Conservation (phyloP, 306 rosid species). For the Canavalia gladiata region DNA sequence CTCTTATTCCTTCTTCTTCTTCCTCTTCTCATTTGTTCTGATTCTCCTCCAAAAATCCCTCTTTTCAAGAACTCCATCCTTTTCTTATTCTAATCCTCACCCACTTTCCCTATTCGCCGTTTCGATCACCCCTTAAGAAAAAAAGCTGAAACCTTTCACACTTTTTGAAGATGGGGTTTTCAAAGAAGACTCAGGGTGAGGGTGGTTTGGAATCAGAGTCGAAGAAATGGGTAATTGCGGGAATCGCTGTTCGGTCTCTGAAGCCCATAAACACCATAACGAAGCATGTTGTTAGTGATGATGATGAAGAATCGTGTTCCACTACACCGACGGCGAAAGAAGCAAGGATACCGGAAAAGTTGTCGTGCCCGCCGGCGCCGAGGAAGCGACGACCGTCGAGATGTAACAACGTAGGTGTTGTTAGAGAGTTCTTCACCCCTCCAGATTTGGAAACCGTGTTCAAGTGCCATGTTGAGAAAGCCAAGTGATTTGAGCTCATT, state of each 20-base stretch:
- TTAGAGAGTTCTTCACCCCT: constrained; percentile 76
- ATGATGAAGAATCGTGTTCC: constrained; percentile 55
- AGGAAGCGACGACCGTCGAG: constrained; percentile 72
- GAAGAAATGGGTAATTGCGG: constrained; percentile 84
- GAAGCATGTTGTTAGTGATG: constrained; percentile 33
- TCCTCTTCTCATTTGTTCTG: constrained; percentile 48
- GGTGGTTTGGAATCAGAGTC: constrained; percentile 70
- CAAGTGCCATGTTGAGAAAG: constrained; percentile 72
- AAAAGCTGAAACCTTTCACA: constrained; percentile 19
- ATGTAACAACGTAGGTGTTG: constrained; percentile 55
- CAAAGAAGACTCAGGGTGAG: constrained; percentile 76
- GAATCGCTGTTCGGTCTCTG: constrained; percentile 68
- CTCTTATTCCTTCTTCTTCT: constrained; percentile 61
- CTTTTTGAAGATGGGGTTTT: constrained; percentile 73
- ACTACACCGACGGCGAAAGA: constrained; percentile 90
- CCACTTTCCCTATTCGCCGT: constrained; percentile 42
- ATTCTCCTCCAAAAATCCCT: constrained; percentile 50
- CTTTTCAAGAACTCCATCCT: constrained; percentile 35
- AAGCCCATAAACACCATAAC: constrained; percentile 70
- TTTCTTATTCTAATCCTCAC: constrained; percentile 30
- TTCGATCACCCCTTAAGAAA: background rate
- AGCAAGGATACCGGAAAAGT: constrained; percentile 75
- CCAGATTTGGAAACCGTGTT: constrained; percentile 95
- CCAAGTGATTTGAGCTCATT: constrained; percentile 55
- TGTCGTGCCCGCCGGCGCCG: constrained; percentile 89